Base-by-base conservation (phyloP, 352 stramenopile species). In the Phytophthora vignae region DNA sequence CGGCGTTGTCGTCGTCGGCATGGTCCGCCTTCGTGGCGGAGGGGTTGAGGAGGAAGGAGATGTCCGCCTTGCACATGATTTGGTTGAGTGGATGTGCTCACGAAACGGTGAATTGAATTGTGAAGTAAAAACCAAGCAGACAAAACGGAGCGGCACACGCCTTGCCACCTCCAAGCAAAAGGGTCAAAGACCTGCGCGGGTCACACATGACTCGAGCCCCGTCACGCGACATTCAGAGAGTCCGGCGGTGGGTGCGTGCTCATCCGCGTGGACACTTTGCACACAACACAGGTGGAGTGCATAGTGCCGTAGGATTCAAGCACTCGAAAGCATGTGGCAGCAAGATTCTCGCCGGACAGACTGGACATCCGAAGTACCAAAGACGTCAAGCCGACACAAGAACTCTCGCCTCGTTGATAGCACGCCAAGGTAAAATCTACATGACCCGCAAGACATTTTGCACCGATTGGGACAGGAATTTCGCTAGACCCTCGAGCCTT, bases 1-100 rank as follows among this genome's bases (percentile, higher is more conserved):
- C 40, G 53, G 52, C 31, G 17, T 63, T 56, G 49, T 19, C 44
- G 48, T 19, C 44, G 48, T 60, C 55, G 19, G 3, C 29, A 38
- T 56, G 59, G 29, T 56, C 27, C 62, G 52, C 50, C 61, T 10
- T 52, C 52, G 17, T 52, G 14, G 46, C 50, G 9, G 49, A 55
- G 19, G 74, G 74, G 58, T 84, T 84, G 64, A 84, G 77, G 56
- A 84, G 72, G 68, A 82, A 84, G 19, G 71, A 72, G 65, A 84
- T 84, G 61, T 81, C 72, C 61, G 77, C 67, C 62, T 84, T 84
- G 68, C 55, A 78, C 67, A 78, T 76, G 67, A 61, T 75, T 50
- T 31, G 17, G 36, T 42, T 1, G 31, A 55, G 31, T 69, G 31
- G 27, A 60, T 65, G 52, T 65, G 67, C 55, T 50, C 59, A 73